Percentiles rank a stretch among this genome's conserved stretches.
Evolutionary conservation across 2,329 filamentous ascomycete genomes (phyloP).

Genomic region (Ramularia endophylla): DNA sequence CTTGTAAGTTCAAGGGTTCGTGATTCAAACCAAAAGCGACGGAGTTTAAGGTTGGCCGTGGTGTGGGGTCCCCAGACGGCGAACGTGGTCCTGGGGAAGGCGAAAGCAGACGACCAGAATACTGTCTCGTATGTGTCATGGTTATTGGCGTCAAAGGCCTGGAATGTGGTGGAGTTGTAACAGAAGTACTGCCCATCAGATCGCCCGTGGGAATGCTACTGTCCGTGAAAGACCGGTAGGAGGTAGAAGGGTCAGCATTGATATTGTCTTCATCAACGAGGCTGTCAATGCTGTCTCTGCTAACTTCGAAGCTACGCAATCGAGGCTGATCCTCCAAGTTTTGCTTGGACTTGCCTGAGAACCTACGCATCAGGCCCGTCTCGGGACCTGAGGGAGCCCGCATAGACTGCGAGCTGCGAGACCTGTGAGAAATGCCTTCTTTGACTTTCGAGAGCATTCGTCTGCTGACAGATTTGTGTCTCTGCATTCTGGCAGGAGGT

Average conservation of each 20-base stretch:
- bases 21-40: background rate
- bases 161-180: slow-evolving; percentile 10
- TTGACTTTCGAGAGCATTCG: slow-evolving; percentile 32
- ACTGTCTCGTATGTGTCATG: slow-evolving; percentile 3
- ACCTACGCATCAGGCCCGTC: slow-evolving; percentile 23
- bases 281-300: slow-evolving; percentile 23
- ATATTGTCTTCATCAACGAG: slow-evolving; percentile 8
- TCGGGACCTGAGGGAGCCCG: slow-evolving; percentile 21
- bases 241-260: slow-evolving; percentile 6
- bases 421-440: slow-evolving; percentile 26
- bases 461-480: slow-evolving; percentile 30
- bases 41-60: slow-evolving; percentile 11
- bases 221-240: slow-evolving; percentile 22
- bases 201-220: slow-evolving; percentile 24
- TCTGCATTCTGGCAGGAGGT: slow-evolving; percentile 15
- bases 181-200: slow-evolving; percentile 10
- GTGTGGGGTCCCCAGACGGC: slow-evolving; percentile 15
- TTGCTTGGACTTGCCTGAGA: slow-evolving; percentile 25
- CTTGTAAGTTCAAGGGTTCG: background rate
- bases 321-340: slow-evolving; percentile 18
- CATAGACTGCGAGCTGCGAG: slow-evolving; percentile 24
- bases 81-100: slow-evolving; percentile 9
- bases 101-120: slow-evolving; percentile 9
- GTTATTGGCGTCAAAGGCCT: slow-evolving; percentile 1
- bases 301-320: slow-evolving; percentile 26